Evolutionary conservation across 192 early-diverging fungal genomes (phyloP).

Genomic region (Umbelopsis vinacea): DNA sequence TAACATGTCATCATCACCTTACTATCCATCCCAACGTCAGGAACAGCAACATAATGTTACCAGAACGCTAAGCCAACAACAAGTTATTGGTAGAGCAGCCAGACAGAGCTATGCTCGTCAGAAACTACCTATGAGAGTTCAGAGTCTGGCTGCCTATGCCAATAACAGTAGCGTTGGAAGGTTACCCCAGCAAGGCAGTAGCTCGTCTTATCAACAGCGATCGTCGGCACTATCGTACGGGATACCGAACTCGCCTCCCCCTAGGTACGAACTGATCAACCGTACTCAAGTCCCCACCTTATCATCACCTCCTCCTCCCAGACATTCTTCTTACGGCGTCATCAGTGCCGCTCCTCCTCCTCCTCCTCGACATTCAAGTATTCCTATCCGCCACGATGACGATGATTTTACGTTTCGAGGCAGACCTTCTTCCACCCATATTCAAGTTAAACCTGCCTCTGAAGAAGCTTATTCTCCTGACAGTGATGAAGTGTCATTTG

Average conservation of each 20-base stretch:
- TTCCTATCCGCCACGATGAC: slow-evolving; percentile 19
- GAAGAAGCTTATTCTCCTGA: slow-evolving; percentile 18
- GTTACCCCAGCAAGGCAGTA: slow-evolving; percentile 11
- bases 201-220: slow-evolving; percentile 16
- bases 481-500: slow-evolving; percentile 17
- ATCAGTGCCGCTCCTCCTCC: background rate
- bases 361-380: slow-evolving; percentile 8
- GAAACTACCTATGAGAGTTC: slow-evolving; percentile 35
- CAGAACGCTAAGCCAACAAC: background rate
- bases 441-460: slow-evolving; percentile 7
- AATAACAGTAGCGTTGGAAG: slow-evolving; percentile 8
- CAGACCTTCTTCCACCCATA: slow-evolving; percentile 33
- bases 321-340: slow-evolving; percentile 15
- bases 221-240: background rate
- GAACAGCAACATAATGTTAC: background rate
- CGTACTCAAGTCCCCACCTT: slow-evolving; percentile 8
- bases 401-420: slow-evolving; percentile 40
- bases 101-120: slow-evolving; percentile 34
- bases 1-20: slow-evolving; percentile 13
- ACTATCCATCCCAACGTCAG: slow-evolving; percentile 15
- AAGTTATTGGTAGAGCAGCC: slow-evolving; percentile 15
- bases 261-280: slow-evolving; percentile 16
- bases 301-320: slow-evolving; percentile 11
- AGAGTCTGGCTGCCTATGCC: slow-evolving; percentile 32
- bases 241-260: slow-evolving; percentile 15